phyloP scores from a whole-genome alignment of 2,329 filamentous ascomycete genomes.

The Aspergillus sp. region DNA sequence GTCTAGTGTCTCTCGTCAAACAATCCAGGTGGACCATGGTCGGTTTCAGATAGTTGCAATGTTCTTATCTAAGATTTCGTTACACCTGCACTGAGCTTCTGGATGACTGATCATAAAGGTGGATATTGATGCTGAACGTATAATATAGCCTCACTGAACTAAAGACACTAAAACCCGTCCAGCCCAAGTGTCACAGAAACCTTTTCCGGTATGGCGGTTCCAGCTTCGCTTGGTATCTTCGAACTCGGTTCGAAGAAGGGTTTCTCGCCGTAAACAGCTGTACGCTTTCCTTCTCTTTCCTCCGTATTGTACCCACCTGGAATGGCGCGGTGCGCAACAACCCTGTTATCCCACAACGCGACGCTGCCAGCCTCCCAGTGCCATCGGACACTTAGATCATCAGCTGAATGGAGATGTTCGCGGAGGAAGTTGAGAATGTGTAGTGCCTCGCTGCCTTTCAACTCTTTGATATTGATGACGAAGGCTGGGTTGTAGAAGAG shows the following conservation, averaged over 20 bases:
- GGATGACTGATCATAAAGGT: too few relatives aligned
- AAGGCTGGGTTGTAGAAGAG: conserved; percentile 8
- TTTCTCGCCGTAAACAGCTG: not conserved
- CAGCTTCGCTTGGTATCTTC: not conserved
- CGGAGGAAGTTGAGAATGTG: conserved; percentile 2
- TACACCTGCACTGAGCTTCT: too few relatives aligned
- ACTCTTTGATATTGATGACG: conserved; percentile 1
- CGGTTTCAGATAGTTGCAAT: too few relatives aligned
- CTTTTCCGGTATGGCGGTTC: not conserved
- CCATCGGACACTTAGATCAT: conserved; percentile 4
- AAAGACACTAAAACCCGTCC: not conserved
- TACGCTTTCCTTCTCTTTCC: conserved; percentile 4
- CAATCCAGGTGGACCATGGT: too few relatives aligned
- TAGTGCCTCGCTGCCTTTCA: not conserved
- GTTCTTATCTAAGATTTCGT: too few relatives aligned
- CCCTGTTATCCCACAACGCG: conserved; percentile 4
- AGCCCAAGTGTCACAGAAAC: not conserved
- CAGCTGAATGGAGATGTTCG: conserved; percentile 1
- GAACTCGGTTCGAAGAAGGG: not conserved
- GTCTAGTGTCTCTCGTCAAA: too few relatives aligned
- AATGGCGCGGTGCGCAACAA: conserved; percentile 2
- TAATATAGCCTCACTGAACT: not conserved
- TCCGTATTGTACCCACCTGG: conserved; percentile 4
- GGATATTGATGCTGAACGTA: not conserved
- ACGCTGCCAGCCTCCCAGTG: conserved; percentile 7